A percentile compares a stretch with the other conserved stretches of the same genome.
Evolutionary conservation across 2,329 filamentous ascomycete genomes (phyloP).

Genomic region (Magnaporthiopsis incrustans): DNA sequence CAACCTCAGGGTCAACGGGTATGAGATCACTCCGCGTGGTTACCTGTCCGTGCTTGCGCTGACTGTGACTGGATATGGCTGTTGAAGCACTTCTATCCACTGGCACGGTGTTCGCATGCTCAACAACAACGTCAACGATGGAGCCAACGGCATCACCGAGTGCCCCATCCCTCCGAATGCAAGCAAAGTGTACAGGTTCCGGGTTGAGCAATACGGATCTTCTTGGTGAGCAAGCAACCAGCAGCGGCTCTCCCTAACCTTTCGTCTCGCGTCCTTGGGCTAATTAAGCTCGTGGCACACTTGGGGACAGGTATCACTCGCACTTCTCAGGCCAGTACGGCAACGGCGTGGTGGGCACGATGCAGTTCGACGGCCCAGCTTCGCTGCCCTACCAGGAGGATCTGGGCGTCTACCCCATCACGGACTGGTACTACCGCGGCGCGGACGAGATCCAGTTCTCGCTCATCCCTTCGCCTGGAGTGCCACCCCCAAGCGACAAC

Average conservation of each 20-base stretch:
- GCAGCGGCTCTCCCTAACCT: too few species aligned
- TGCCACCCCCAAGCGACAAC: conserved; percentile 25
- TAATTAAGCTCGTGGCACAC: not conserved
- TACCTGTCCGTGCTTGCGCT: not conserved
- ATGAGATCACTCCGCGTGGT: conserved; percentile 2
- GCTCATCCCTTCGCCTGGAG: conserved; percentile 13
- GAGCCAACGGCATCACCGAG: conserved; percentile 35
- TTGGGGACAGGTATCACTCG: conserved; percentile 31
- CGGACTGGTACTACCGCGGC: conserved; percentile 42
- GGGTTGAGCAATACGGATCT: conserved; percentile 28
- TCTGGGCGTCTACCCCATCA: conserved; percentile 40
- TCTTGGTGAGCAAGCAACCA: conserved; percentile 18
- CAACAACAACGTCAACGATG: conserved; percentile 33
- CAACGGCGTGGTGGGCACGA: conserved; percentile 41
- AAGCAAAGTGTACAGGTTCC: conserved; percentile 26
- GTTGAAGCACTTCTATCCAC: conserved; percentile 31
- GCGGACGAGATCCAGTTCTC: conserved; percentile 18
- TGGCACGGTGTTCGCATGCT: conserved; percentile 41
- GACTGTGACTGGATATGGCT: not conserved
- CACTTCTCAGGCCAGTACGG: conserved; percentile 40
- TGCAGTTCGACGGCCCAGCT: conserved; percentile 37
- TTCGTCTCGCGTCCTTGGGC: not conserved
- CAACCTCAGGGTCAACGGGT: conserved; percentile 40
- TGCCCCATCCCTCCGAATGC: conserved; percentile 30
- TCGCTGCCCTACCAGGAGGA: conserved; percentile 39